Evolutionary conservation across 495 filamentous ascomycete species (phyloP).

Genomic region (Lophiostoma macrostomum): DNA sequence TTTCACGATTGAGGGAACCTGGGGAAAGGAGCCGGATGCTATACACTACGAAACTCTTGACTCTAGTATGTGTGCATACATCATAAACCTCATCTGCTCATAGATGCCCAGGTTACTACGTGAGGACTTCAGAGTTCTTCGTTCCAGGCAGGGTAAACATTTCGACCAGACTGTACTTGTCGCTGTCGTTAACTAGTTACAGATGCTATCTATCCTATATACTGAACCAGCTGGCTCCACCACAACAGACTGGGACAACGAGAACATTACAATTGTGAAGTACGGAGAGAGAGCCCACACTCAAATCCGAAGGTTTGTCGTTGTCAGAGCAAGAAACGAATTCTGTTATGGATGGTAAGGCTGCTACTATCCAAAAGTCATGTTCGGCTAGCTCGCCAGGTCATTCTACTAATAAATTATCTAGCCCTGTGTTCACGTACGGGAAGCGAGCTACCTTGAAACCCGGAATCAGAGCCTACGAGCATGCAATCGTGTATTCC

Average conservation of each 20-base stretch:
- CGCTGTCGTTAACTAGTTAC: background rate
- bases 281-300: conserved; percentile 7
- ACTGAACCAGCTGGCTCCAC: conserved; percentile 13
- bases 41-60: background rate
- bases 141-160: background rate
- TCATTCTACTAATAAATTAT: no score
- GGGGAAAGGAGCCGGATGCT: background rate
- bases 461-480: conserved; percentile 33
- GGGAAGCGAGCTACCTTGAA: no score
- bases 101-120: background rate
- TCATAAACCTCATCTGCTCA: background rate
- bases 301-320: conserved; percentile 31
- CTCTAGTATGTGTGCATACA: background rate
- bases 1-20: background rate
- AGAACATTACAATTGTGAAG: conserved; percentile 18
- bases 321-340: conserved; percentile 12
- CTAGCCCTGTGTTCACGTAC: no score
- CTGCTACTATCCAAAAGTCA: no score
- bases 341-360: conserved; percentile 22
- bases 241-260: background rate
- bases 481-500: conserved; percentile 46
- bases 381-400: no score
- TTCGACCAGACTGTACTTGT: background rate
- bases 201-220: conserved; percentile 28
- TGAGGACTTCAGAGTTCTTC: background rate